These are phyloP conservation scores for Mucor velutinosus DNA, from an alignment of 371 early-diverging fungal species.

Conservation along the genomic window DNA sequence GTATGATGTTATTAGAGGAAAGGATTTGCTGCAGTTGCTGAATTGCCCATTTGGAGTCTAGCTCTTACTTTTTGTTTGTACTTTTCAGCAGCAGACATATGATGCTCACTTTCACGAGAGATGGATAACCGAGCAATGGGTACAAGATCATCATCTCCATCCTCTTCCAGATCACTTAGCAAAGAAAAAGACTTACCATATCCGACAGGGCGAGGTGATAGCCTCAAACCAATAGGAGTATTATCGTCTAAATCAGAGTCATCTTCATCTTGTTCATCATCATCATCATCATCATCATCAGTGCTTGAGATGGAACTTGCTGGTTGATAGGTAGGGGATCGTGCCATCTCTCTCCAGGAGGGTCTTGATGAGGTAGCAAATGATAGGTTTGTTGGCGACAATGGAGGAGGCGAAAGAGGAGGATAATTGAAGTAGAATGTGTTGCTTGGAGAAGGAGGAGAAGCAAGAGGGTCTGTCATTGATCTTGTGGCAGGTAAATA, in stretches of 20 bases:
- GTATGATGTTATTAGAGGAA: not conserved
- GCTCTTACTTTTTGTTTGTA: conserved; percentile 43
- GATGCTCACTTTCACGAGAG: conserved; percentile 1
- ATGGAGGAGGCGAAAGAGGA: conserved; percentile 14
- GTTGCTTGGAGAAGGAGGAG: not conserved
- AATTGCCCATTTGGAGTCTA: conserved; percentile 9
- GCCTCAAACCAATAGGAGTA: conserved; percentile 17
- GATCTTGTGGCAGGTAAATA: not conserved
- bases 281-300: conserved; percentile 19
- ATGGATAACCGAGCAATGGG: conserved; percentile 29
- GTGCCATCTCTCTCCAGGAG: conserved; percentile 4
- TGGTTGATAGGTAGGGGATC: conserved; percentile 16
- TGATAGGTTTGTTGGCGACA: conserved; percentile 15
- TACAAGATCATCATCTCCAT: conserved; percentile 39
- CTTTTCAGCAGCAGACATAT: conserved; percentile 41
- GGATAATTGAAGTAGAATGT: not conserved
- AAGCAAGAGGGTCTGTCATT: not conserved
- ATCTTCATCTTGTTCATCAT: conserved; percentile 7
- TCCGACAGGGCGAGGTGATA: not conserved
- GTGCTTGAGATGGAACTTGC: conserved; percentile 16
- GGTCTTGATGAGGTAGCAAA: not conserved
- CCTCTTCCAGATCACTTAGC: conserved; percentile 29
- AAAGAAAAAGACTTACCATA: conserved; percentile 3
- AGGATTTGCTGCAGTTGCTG: not conserved
- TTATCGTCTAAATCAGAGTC: conserved; percentile 16